These are phyloP conservation scores for Solanum arcanum DNA, from an alignment of 257 asterid species.

Conservation along the genomic window DNA sequence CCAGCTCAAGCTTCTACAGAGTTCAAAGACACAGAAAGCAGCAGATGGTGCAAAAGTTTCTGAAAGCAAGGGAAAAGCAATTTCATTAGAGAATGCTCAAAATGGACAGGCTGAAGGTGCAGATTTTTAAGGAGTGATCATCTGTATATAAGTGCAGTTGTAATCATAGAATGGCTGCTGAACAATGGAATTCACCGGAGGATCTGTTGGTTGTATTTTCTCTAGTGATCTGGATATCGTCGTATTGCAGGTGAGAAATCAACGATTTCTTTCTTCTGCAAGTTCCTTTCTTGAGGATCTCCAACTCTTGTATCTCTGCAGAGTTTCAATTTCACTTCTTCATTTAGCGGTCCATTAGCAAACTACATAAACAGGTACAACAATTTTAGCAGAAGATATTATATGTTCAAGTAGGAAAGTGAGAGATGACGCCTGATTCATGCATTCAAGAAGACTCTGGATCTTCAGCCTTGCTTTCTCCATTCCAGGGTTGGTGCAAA, in stretches of 20 bases:
- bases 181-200: neutral
- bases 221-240: neutral
- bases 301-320: neutral
- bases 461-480: neutral
- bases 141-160: neutral
- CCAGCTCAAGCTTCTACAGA: conserved; percentile 41
- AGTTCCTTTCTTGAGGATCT: neutral
- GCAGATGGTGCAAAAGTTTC: conserved; percentile 13
- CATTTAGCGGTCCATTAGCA: neutral
- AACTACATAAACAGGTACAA: neutral
- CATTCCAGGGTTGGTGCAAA: neutral
- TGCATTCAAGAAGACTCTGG: neutral
- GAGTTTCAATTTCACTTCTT: neutral
- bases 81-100: conserved; percentile 1
- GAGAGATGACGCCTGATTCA: neutral
- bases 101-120: neutral
- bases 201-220: neutral
- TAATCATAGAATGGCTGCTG: neutral
- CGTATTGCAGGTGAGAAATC: neutral
- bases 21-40: conserved; percentile 17
- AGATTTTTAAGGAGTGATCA: neutral
- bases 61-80: conserved; percentile 46
- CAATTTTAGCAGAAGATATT: neutral
- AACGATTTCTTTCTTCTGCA: neutral
- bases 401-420: neutral